These are phyloP conservation scores for Hypericum perforatum DNA, from an alignment of 345 rosid species.

Conservation along the genomic window DNA sequence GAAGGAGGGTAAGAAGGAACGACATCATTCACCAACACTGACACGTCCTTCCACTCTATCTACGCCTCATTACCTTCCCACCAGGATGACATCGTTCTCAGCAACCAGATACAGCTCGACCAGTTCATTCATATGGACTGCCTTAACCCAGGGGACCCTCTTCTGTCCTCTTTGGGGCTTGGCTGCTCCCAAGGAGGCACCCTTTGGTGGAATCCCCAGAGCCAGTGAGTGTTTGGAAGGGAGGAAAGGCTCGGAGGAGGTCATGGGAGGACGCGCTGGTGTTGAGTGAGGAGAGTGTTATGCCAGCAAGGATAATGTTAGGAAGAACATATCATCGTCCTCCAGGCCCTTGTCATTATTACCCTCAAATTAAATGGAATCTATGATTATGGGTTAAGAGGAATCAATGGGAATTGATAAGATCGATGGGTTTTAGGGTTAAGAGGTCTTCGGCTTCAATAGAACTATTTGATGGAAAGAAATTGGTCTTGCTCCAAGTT, in stretches of 20 bases:
- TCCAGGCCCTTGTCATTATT: too few species aligned
- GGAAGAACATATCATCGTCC: too few species aligned
- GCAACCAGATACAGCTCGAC: constrained; percentile 88
- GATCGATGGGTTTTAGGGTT: too few species aligned
- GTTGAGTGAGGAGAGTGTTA: constrained; percentile 27
- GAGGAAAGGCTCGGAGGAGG: neutral
- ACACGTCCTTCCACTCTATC: constrained; percentile 81
- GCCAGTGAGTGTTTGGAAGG: constrained; percentile 52
- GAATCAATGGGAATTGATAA: too few species aligned
- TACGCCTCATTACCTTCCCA: constrained; percentile 78
- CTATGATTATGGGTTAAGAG: too few species aligned
- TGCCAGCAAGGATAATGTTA: constrained; percentile 30
- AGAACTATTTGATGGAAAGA: too few species aligned
- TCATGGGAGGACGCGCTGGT: too few species aligned
- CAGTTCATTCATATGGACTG: constrained; percentile 80
- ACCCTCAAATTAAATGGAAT: too few species aligned
- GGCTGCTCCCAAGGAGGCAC: constrained; percentile 84
- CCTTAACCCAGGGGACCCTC: constrained; percentile 86
- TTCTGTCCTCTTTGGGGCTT: constrained; percentile 63
- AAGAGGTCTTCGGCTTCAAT: too few species aligned
- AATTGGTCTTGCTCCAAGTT: too few species aligned
- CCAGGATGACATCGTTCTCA: constrained; percentile 72
- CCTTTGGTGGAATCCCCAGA: constrained; percentile 89
- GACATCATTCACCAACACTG: too few species aligned
- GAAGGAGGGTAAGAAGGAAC: too few species aligned